These are phyloP conservation scores for Dinochytrium kinnereticum DNA, from an alignment of 371 early-diverging fungal genomes.

Conservation along the genomic window DNA sequence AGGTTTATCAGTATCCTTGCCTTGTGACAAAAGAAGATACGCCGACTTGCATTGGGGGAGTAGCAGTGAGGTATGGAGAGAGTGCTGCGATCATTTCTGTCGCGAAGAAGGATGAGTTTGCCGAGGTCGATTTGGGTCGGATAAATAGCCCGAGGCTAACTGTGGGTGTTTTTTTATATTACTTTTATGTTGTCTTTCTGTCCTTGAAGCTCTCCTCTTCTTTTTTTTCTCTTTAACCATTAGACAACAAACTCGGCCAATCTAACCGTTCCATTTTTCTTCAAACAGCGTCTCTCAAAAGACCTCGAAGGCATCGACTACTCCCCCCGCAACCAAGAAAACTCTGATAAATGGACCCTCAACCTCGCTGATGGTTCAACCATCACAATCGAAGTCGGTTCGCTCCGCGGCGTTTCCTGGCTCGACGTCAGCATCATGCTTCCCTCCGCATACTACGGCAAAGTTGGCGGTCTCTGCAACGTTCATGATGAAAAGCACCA, in stretches of 20 bases:
- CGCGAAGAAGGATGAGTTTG: neutral
- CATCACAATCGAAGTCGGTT: conserved; percentile 15
- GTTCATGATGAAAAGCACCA: neutral
- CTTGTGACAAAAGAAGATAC: neutral
- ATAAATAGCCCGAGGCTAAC: neutral
- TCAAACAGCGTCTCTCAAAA: neutral
- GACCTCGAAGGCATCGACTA: conserved; percentile 16
- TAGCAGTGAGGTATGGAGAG: conserved; percentile 21
- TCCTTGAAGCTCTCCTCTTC: neutral
- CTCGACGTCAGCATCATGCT: conserved; percentile 11
- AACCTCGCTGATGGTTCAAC: conserved; percentile 13
- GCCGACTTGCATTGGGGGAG: conserved; percentile 14
- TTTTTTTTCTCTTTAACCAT: neutral
- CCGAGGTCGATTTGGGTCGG: neutral
- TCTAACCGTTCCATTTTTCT: no score
- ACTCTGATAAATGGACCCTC: conserved; percentile 5
- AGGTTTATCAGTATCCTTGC: conserved; percentile 27
- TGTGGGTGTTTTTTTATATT: neutral
- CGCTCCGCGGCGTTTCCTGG: neutral
- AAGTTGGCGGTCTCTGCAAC: conserved; percentile 24
- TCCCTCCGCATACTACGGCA: conserved; percentile 11
- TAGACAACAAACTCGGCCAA: no score
- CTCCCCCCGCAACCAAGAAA: neutral
- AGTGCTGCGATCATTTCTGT: conserved; percentile 17
- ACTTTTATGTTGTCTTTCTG: neutral